Evolutionary conservation across 169 alveolate genomes (phyloP).

Genomic region (Plasmodium fragile): DNA sequence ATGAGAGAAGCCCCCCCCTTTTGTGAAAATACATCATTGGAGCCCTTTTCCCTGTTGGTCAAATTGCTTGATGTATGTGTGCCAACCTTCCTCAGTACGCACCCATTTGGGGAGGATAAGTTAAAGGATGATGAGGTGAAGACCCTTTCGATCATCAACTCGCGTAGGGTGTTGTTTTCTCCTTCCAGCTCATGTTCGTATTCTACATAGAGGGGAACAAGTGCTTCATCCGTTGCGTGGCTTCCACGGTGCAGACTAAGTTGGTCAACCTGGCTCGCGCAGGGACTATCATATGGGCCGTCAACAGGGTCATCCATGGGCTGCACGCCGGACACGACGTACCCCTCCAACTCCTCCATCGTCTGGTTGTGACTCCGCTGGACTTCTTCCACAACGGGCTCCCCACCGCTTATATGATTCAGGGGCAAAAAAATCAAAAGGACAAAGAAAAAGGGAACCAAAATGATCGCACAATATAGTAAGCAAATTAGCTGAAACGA

Average conservation of each 20-base stretch:
- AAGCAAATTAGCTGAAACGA: conserved; percentile 45
- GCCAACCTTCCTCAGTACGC: neutral
- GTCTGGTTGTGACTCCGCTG: conserved; percentile 16
- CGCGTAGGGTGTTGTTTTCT: neutral
- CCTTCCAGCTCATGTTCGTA: neutral
- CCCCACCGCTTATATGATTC: conserved; percentile 1
- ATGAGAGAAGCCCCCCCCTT: neutral
- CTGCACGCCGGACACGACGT: neutral
- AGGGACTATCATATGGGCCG: neutral
- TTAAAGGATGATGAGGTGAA: neutral
- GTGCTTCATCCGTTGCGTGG: neutral
- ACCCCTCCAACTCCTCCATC: conserved; percentile 30
- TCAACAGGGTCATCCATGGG: neutral
- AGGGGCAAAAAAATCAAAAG: conserved; percentile 30
- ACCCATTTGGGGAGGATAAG: neutral
- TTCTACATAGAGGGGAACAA: neutral
- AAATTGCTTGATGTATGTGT: neutral
- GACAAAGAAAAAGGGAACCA: conserved; percentile 51
- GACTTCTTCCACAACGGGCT: neutral
- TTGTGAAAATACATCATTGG: neutral
- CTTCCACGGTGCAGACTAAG: neutral
- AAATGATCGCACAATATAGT: conserved; percentile 32
- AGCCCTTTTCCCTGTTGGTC: neutral
- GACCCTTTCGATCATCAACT: conserved; percentile 4
- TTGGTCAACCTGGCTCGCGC: neutral